Evolutionary conservation across 768 basidiomycete genomes (phyloP), one percentile per base, ranked within the genome.

Genomic region (Harrya chromipes): DNA sequence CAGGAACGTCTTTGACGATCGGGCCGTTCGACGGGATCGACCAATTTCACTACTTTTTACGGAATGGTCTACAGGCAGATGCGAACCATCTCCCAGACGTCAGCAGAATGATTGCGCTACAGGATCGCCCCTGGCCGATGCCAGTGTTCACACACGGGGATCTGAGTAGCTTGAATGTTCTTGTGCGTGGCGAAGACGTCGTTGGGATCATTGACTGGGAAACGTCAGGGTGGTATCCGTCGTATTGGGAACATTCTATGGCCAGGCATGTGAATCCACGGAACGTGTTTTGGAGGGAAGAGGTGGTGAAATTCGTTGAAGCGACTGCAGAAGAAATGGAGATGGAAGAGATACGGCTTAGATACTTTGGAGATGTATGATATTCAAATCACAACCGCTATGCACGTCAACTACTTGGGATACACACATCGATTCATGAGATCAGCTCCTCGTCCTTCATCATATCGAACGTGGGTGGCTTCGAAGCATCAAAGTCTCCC

Each of bases 121-220:
- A 49, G 40, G 34, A 35, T 6, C 34, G 13, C 6, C 13, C 40
- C 2, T 42, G 41, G 48, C 23, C 19, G 1, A 31, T n/a, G 20
- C 42, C 49, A 2, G 20, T 44, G 1, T 39, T 44, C 7, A 44
- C 42, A 6, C 43, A 50, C 10, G 37, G 21, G 0, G 42, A 50
- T 11, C 21, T 44, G 10, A 50, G 42, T n/a, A 38, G 37, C 24
- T 20, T 44, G 14, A 44, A 36, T 9, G 34, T 44, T 3, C 12
- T 44, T 2, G 42, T 31, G 1, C 4, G 11, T 3, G 43, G 29
- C 0, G 29, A 50, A 2, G 4, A 19, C 0, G 20, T 44, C 1
- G 37, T 50, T 10, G 42, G 37, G 6, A 44, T 44, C 11, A 17
- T 44, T 7, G 49, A 44, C 11, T 43, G 41, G 48, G 49, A 50